Percentiles rank a stretch among this genome's conserved stretches.
phyloP scores from a whole-genome alignment of 495 filamentous ascomycete species.

The Penicillium subrubescens region DNA sequence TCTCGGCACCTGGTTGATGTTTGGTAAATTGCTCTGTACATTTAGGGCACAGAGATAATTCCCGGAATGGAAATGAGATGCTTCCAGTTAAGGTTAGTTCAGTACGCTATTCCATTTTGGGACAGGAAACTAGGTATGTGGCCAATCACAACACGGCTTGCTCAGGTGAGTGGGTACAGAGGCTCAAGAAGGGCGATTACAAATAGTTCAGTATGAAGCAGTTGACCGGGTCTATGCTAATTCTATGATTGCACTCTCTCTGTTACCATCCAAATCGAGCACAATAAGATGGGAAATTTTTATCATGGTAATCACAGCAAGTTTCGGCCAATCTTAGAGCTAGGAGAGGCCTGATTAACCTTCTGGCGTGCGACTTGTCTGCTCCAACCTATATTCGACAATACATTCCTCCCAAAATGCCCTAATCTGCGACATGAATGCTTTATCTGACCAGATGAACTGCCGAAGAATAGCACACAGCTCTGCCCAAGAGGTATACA shows the following conservation, averaged over 20 bases:
- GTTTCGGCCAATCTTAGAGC: background rate
- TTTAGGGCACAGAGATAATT: conserved; percentile 17
- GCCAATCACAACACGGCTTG: background rate
- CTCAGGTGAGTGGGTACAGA: background rate
- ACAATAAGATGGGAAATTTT: too few relatives aligned
- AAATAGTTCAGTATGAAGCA: background rate
- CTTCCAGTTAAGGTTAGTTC: conserved; percentile 9
- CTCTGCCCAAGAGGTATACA: conserved; percentile 31
- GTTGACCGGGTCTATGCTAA: background rate
- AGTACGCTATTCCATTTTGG: background rate
- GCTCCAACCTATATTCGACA: background rate
- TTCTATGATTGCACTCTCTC: background rate
- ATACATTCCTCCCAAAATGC: conserved; percentile 32
- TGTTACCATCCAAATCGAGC: too few relatives aligned
- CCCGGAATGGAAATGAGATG: conserved; percentile 22
- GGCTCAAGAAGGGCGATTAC: background rate
- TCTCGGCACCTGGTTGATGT: background rate
- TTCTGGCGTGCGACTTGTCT: background rate
- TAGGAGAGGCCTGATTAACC: background rate
- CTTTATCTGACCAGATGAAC: conserved; percentile 45
- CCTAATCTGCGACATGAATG: conserved; percentile 32
- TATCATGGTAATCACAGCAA: too few relatives aligned
- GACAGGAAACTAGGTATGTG: background rate
- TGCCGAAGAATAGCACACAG: conserved; percentile 29
- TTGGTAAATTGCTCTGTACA: background rate